These are phyloP conservation scores for Elaeis guineensis DNA, from an alignment of 176 grass and related monocot species.

Conservation along the genomic window DNA sequence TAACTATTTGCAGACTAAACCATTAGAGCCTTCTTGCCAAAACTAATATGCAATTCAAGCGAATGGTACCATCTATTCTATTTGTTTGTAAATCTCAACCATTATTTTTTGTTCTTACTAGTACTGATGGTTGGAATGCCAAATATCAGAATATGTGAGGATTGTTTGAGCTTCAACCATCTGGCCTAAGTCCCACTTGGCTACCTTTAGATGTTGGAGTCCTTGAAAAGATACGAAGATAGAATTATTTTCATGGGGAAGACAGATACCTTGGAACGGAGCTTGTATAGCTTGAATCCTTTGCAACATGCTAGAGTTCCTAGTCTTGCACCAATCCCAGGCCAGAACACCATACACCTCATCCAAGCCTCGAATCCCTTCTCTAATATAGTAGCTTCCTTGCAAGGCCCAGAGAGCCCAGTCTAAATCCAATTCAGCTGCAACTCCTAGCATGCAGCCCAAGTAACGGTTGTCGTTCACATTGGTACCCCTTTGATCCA, in stretches of 20 bases:
- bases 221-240: neutral
- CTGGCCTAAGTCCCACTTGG: conserved; percentile 27
- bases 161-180: too few relatives aligned
- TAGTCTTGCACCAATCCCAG: conserved; percentile 26
- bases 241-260: neutral
- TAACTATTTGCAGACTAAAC: too few relatives aligned
- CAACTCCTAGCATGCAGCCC: conserved; percentile 44
- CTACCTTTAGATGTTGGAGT: conserved; percentile 9
- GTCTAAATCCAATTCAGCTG: conserved; percentile 67
- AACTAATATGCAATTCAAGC: too few relatives aligned
- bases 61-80: too few relatives aligned
- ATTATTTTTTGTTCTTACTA: too few relatives aligned
- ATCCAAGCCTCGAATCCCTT: conserved; percentile 42
- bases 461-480: conserved; percentile 70
- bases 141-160: too few relatives aligned
- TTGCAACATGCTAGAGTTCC: conserved; percentile 38
- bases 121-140: too few relatives aligned
- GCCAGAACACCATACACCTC: conserved; percentile 66
- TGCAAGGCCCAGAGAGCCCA: conserved; percentile 90
- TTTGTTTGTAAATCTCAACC: too few relatives aligned
- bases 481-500: conserved; percentile 70
- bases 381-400: conserved; percentile 73
- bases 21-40: too few relatives aligned
- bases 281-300: conserved; percentile 62
- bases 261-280: conserved; percentile 35